phyloP scores from a whole-genome alignment of 2,329 filamentous ascomycete genomes.

The Pseudocercospora pini-densiflorae region DNA sequence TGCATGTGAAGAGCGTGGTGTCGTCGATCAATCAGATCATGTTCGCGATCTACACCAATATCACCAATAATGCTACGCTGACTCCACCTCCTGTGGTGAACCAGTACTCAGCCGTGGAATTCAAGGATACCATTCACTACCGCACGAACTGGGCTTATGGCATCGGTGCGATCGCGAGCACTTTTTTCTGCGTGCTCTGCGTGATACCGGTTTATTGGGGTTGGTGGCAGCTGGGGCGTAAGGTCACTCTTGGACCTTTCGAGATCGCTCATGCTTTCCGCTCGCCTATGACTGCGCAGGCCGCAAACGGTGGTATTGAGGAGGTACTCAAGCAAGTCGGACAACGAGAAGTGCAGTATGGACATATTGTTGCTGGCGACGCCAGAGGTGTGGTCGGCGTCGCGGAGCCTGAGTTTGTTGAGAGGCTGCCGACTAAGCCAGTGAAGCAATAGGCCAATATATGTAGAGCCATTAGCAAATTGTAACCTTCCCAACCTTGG shows the following conservation, averaged over 20 bases:
- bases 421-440: neutral
- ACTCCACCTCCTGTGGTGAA: neutral
- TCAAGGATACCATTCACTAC: conserved; percentile 30
- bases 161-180: conserved; percentile 37
- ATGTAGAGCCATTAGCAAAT: too few species aligned
- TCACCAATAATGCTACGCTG: neutral
- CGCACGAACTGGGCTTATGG: conserved; percentile 35
- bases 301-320: neutral
- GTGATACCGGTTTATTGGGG: conserved; percentile 41
- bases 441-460: neutral
- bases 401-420: conserved; percentile 23
- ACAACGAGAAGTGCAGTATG: neutral
- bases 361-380: conserved; percentile 16
- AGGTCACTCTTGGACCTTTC: conserved; percentile 39
- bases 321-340: conserved; percentile 3
- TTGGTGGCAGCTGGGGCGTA: conserved; percentile 29
- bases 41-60: conserved; percentile 17
- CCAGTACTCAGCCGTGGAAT: conserved; percentile 2
- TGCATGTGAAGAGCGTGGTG: conserved; percentile 8
- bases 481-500: too few species aligned
- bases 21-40: conserved; percentile 6
- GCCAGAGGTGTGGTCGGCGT: conserved; percentile 19
- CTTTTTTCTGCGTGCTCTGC: conserved; percentile 37
- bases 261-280: conserved; percentile 42
- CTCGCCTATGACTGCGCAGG: conserved; percentile 6